phyloP scores from a whole-genome alignment of 2,329 filamentous ascomycete genomes.

The Parafenestella ontariensis region DNA sequence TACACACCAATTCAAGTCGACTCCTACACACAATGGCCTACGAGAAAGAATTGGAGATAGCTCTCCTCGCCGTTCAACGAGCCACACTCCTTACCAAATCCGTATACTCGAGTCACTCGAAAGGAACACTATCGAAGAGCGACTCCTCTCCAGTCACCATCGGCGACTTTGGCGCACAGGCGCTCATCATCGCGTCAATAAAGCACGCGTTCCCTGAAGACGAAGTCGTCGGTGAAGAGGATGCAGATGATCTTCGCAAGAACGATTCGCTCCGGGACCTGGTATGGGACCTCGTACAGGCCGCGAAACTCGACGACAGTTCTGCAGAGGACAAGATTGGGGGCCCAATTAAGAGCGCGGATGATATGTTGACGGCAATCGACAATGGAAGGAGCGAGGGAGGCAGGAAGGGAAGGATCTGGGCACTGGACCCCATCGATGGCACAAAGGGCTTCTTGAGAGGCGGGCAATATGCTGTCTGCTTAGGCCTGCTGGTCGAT shows the following conservation, averaged over 20 bases:
- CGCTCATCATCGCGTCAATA: conserved; percentile 90
- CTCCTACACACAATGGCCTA: conserved; percentile 59
- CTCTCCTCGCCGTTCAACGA: conserved; percentile 87
- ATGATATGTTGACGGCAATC: conserved; percentile 67
- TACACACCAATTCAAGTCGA: conserved; percentile 16
- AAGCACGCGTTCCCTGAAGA: conserved; percentile 89
- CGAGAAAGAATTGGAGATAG: conserved; percentile 79
- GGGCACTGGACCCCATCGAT: conserved; percentile 97
- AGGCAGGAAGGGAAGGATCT: conserved; percentile 79
- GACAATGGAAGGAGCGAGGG: conserved; percentile 71
- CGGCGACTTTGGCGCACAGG: conserved; percentile 96
- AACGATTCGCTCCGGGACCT: conserved; percentile 73
- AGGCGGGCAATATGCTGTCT: conserved; percentile 96
- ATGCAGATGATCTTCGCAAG: conserved; percentile 78
- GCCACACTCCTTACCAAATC: conserved; percentile 77
- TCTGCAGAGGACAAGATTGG: conserved; percentile 72
- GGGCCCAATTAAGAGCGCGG: conserved; percentile 69
- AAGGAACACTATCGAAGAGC: conserved; percentile 92
- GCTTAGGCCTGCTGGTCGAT: conserved; percentile 88
- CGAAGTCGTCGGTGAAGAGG: conserved; percentile 93
- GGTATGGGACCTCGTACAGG: conserved; percentile 84
- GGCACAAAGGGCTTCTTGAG: conserved; percentile 97
- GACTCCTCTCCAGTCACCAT: conserved; percentile 98
- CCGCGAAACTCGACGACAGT: conserved; percentile 71
- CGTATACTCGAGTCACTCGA: conserved; percentile 86